phyloP scores from a whole-genome alignment of 257 asterid genomes.

The Jaltomata sinuosa region DNA sequence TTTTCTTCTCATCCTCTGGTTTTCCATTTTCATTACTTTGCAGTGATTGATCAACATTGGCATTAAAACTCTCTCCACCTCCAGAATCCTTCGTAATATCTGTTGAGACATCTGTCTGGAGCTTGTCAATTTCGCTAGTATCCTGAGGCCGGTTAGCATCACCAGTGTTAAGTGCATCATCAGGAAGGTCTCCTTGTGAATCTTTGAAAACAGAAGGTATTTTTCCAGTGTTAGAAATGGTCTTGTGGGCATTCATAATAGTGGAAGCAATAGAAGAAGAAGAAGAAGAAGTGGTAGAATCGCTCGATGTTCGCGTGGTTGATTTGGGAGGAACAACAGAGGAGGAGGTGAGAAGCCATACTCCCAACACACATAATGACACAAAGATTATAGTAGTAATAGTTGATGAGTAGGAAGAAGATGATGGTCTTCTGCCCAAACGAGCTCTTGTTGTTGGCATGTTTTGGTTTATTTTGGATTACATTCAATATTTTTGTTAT shows the following conservation, averaged over 20 bases:
- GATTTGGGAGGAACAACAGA: constrained; percentile 31
- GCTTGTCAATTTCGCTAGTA: background rate
- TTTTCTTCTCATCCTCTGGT: background rate
- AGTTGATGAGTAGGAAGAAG: constrained; percentile 40
- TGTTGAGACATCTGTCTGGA: constrained; percentile 4
- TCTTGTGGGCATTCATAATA: constrained; percentile 7
- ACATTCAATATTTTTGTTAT: constrained; percentile 10
- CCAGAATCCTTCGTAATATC: constrained; percentile 5
- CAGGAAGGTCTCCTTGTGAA: constrained; percentile 40
- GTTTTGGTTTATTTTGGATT: background rate
- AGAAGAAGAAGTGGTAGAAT: constrained; percentile 8
- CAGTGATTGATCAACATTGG: background rate
- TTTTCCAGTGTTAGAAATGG: constrained; percentile 5
- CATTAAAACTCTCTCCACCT: background rate
- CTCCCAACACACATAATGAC: constrained; percentile 40
- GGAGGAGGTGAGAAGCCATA: constrained; percentile 59
- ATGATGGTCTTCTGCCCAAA: constrained; percentile 37
- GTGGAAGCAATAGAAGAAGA: constrained; percentile 9
- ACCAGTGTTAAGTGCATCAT: constrained; percentile 28
- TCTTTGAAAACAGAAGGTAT: constrained; percentile 30
- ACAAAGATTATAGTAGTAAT: constrained; percentile 39
- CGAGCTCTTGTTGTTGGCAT: constrained; percentile 52
- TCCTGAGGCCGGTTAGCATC: constrained; percentile 6
- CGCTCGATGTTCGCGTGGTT: constrained; percentile 12
- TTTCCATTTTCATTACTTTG: background rate